A percentile compares a stretch with the other conserved stretches of the same genome.
Conservation (phyloP, 108 stramenopile species). For the Heterococcus sp. region DNA sequence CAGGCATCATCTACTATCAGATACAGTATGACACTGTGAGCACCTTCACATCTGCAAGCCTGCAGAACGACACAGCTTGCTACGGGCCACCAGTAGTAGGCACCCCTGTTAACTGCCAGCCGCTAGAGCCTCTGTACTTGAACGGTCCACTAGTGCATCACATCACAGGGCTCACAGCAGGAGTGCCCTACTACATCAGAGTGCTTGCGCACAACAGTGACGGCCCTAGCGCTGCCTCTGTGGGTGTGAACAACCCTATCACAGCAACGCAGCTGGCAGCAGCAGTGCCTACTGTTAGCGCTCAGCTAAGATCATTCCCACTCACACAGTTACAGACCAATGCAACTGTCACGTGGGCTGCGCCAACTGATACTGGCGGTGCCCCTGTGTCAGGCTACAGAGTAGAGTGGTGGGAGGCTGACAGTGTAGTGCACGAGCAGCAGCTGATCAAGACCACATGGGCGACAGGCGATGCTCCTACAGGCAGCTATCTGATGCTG, state of each 20-base stretch:
- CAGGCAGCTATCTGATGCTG: conserved; percentile 23
- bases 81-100: too few species aligned
- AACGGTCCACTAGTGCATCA: conserved; percentile 48
- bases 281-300: conserved; percentile 13
- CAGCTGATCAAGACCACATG: conserved; percentile 45
- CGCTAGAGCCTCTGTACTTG: too few species aligned
- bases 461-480: neutral
- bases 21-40: conserved; percentile 60
- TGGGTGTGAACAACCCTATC: conserved; percentile 24
- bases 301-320: conserved; percentile 16
- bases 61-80: too few species aligned
- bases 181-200: conserved; percentile 67
- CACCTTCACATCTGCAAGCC: conserved; percentile 45
- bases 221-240: conserved; percentile 58
- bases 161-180: conserved; percentile 54
- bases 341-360: conserved; percentile 62
- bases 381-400: conserved; percentile 64
- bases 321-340: conserved; percentile 5
- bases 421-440: conserved; percentile 40
- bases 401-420: conserved; percentile 67
- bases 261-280: conserved; percentile 52
- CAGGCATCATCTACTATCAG: conserved; percentile 57
- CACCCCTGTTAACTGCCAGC: too few species aligned
- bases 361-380: conserved; percentile 70
- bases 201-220: conserved; percentile 72